A percentile compares a stretch with the other conserved stretches of the same genome.
phyloP scores from a whole-genome alignment of 2,329 filamentous ascomycete genomes.

The Aureobasidium sp. region DNA sequence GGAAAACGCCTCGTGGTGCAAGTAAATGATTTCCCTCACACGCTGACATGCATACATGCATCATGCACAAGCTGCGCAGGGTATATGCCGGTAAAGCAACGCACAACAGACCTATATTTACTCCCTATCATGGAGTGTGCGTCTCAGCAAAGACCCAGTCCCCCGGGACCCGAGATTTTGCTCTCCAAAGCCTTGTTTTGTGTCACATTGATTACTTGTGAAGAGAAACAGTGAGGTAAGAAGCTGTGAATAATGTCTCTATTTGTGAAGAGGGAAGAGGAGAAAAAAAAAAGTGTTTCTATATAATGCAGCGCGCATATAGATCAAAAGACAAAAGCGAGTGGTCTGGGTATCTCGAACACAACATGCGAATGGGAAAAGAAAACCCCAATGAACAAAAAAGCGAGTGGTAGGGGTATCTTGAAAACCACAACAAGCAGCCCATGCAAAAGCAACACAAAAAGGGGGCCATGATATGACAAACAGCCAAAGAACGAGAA shows the following conservation, averaged over 20 bases:
- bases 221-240: not conserved
- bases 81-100: not conserved
- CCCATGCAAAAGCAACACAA: not conserved
- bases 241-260: not conserved
- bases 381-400: no score
- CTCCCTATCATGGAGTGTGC: not conserved
- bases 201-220: not conserved
- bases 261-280: not conserved
- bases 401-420: not conserved
- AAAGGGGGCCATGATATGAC: not conserved
- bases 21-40: not conserved
- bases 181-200: not conserved
- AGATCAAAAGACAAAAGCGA: not conserved
- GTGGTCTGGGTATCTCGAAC: not conserved
- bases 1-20: not conserved
- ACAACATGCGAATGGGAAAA: no score
- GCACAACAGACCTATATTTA: not conserved
- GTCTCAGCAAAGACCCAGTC: not conserved
- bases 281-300: not conserved
- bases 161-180: not conserved
- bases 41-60: not conserved
- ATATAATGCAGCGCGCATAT: not conserved
- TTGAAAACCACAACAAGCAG: not conserved
- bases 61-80: not conserved
- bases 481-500: not conserved